Percentiles rank a stretch among this genome's conserved stretches.
These are phyloP conservation scores for Chlamydomonas reinhardtii DNA, from an alignment of 163 green algal species.

Conservation along the genomic window DNA sequence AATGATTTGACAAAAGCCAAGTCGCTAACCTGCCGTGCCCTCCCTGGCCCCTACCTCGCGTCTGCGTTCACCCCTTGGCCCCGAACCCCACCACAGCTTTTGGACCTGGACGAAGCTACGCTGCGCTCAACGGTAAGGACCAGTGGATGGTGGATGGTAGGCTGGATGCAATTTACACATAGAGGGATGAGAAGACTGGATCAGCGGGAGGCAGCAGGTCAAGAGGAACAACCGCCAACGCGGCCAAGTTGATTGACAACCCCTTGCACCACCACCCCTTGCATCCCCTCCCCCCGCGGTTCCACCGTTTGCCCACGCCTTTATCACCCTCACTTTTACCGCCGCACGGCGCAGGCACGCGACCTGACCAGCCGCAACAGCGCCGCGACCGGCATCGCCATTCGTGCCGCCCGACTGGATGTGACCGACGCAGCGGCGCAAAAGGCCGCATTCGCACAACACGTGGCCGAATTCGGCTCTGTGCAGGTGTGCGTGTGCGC, in stretches of 20 bases:
- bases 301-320: too few species aligned
- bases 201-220: background rate
- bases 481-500: constrained; percentile 60
- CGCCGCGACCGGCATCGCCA: background rate
- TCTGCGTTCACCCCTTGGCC: background rate
- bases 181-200: too few species aligned
- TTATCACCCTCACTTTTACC: too few species aligned
- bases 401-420: constrained; percentile 36
- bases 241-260: too few species aligned
- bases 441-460: constrained; percentile 56
- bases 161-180: background rate
- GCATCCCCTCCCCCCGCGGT: too few species aligned
- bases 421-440: constrained; percentile 61
- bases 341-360: background rate
- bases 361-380: background rate
- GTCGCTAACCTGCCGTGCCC: too few species aligned
- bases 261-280: too few species aligned
- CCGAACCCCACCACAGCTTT: constrained; percentile 48
- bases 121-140: constrained; percentile 37
- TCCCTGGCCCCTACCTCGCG: too few species aligned
- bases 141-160: constrained; percentile 8
- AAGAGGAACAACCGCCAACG: too few species aligned
- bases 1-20: too few species aligned
- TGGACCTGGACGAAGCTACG: constrained; percentile 50
- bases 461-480: constrained; percentile 55